phyloP scores from a whole-genome alignment of 495 filamentous ascomycete species.

The Rhizodiscina lignyota region DNA sequence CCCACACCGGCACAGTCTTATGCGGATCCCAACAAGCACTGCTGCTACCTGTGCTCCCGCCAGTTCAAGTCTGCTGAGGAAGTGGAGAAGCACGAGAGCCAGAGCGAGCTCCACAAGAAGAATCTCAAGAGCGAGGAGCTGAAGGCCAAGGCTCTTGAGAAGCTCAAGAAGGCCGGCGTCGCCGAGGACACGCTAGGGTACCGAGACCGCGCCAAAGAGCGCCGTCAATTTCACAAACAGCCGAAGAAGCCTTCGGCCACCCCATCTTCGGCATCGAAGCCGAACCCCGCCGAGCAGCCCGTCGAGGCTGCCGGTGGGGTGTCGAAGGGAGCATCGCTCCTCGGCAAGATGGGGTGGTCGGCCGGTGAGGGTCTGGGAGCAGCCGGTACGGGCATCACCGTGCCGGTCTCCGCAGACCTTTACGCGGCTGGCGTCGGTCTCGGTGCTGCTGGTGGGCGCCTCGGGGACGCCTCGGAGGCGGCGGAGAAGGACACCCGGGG shows the following conservation, averaged over 20 bases:
- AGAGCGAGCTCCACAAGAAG: constrained; percentile 53
- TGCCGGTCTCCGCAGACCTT: constrained; percentile 59
- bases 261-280: constrained; percentile 10
- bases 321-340: constrained; percentile 71
- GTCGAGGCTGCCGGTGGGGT: constrained; percentile 4
- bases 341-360: constrained; percentile 86
- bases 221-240: constrained; percentile 58
- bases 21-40: constrained; percentile 50
- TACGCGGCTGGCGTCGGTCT: constrained; percentile 76
- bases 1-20: constrained; percentile 39
- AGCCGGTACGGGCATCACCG: constrained; percentile 57
- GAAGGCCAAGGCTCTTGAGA: constrained; percentile 38
- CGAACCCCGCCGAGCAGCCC: constrained; percentile 14
- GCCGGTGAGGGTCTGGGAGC: constrained; percentile 68
- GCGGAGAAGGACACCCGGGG: constrained; percentile 55
- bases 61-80: constrained; percentile 53
- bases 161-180: constrained; percentile 36
- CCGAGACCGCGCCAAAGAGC: constrained; percentile 70
- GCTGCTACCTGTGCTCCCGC: constrained; percentile 63
- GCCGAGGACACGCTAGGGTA: constrained; percentile 31
- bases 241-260: constrained; percentile 34
- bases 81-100: constrained; percentile 60
- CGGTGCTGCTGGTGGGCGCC: constrained; percentile 64
- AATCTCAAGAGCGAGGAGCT: constrained; percentile 48
- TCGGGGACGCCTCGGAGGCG: constrained; percentile 73